Evolutionary conservation across 805 yeast species (phyloP).

Genomic region (Zygosaccharomyces pseudorouxii): DNA sequence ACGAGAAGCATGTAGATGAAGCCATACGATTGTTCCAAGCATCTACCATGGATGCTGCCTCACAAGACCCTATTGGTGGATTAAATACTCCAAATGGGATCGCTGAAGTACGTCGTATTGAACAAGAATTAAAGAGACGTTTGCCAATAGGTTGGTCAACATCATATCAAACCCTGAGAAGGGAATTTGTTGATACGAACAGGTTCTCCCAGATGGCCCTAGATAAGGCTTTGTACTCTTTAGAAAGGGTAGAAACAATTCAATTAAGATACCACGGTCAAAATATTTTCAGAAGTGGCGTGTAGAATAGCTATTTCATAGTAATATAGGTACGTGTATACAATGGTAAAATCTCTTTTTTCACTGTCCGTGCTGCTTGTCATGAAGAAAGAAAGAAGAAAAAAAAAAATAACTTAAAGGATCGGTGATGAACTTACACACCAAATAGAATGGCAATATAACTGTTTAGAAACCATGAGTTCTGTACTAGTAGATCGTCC

Average conservation of each 20-base stretch:
- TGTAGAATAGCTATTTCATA: constrained; percentile 30
- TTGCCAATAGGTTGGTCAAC: constrained; percentile 97
- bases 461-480: not conserved
- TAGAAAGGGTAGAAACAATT: constrained; percentile 85
- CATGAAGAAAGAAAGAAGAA: not conserved
- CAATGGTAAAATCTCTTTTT: too few species aligned
- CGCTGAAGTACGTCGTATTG: constrained; percentile 72
- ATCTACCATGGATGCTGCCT: constrained; percentile 94
- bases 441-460: not conserved
- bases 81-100: constrained; percentile 49
- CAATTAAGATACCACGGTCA: constrained; percentile 85
- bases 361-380: too few species aligned
- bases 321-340: too few species aligned
- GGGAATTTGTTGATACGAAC: constrained; percentile 71
- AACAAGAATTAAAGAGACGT: constrained; percentile 80
- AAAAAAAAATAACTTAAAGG: not conserved
- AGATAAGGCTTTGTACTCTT: constrained; percentile 72
- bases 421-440: not conserved
- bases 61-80: constrained; percentile 46
- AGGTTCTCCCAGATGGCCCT: constrained; percentile 64
- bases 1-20: constrained; percentile 87
- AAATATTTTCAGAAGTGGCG: constrained; percentile 71
- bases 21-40: constrained; percentile 93
- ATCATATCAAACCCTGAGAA: constrained; percentile 72
- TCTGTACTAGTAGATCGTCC: constrained; percentile 71